Evolutionary conservation across 371 early-diverging fungal species (phyloP), one percentile per base, ranked within the genome.

Genomic region (Mucor circinelloides): DNA sequence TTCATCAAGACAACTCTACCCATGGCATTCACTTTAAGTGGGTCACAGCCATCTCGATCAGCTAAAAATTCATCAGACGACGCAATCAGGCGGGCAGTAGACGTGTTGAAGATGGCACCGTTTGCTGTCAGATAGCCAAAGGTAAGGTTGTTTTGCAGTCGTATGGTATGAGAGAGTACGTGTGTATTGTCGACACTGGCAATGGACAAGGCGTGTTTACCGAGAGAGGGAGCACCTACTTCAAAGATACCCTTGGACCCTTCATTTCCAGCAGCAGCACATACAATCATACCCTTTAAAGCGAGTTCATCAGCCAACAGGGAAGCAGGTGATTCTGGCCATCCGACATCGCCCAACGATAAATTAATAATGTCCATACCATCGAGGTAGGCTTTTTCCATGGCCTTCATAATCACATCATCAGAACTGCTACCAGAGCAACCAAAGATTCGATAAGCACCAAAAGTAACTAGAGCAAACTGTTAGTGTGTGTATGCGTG

Each of bases 391-490:
- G 95, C 95, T 6, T 28, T 67, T 55, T 89, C 89, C 80, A 94
- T 82, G 0, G 93, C 94, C 50, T 84, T 82, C 61, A 92, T 79
- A 9, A 94, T 82, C 6, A 90, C 76, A 64, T 93, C 94, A 36
- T 85, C 86, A 0, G 88, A 76, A n/a, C 90, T 87, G 56, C 83
- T 82, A 7, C 91, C 94, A 2, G 72, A 67, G 73, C 95, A 95
- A 25, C 93, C 92, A 78, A 95, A 93, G 0, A 91, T 85, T 36
- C 91, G 74, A 64, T 90, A 91, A 2, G 85, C 89, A 8, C 90
- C 90, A 56, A 90, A 71, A 0, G 83, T 90, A 2, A 74, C 85
- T 80, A 40, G 31, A 61, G 59, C 3, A 32, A n/a, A n/a, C n/a
- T n/a, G n/a, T n/a, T n/a, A n/a, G n/a, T n/a, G n/a, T n/a, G n/a